phyloP scores from a whole-genome alignment of 2,329 filamentous ascomycete genomes.

The Aspergillus ochraceoroseus region DNA sequence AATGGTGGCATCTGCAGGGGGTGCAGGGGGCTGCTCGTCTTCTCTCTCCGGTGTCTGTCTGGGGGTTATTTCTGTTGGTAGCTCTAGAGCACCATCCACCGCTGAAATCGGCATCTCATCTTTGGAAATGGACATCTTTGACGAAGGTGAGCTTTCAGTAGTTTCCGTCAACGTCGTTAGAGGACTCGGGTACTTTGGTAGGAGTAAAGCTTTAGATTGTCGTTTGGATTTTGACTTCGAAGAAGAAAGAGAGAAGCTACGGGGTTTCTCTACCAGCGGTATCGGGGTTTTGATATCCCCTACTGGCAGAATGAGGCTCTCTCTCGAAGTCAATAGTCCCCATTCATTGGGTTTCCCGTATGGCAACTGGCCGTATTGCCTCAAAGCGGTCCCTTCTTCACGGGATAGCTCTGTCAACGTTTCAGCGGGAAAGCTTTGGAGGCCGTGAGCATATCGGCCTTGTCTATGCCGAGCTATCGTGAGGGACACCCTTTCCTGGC shows the following conservation, averaged over 20 bases:
- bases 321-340: conserved; percentile 32
- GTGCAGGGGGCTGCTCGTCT: conserved; percentile 20
- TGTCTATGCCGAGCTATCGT: conserved; percentile 24
- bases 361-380: conserved; percentile 34
- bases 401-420: conserved; percentile 32
- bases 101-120: conserved; percentile 34
- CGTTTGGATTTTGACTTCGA: conserved; percentile 33
- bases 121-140: conserved; percentile 20
- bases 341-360: conserved; percentile 36
- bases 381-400: conserved; percentile 31
- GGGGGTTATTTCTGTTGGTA: conserved; percentile 37
- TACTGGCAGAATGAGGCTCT: conserved; percentile 25
- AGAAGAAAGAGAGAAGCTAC: conserved; percentile 33
- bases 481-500: conserved; percentile 32
- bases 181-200: conserved; percentile 28
- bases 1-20: conserved; percentile 24
- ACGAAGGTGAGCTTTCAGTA: conserved; percentile 21
- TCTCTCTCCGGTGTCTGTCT: conserved; percentile 35
- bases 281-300: conserved; percentile 23
- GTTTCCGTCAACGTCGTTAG: conserved; percentile 34
- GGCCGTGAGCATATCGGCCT: conserved; percentile 19
- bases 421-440: conserved; percentile 26
- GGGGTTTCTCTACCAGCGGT: conserved; percentile 26
- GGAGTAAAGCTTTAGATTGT: conserved; percentile 27
- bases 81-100: conserved; percentile 33